These are phyloP conservation scores for Geotrichum bryndzae DNA, from an alignment of 1,139 yeast genomes.

Conservation along the genomic window DNA sequence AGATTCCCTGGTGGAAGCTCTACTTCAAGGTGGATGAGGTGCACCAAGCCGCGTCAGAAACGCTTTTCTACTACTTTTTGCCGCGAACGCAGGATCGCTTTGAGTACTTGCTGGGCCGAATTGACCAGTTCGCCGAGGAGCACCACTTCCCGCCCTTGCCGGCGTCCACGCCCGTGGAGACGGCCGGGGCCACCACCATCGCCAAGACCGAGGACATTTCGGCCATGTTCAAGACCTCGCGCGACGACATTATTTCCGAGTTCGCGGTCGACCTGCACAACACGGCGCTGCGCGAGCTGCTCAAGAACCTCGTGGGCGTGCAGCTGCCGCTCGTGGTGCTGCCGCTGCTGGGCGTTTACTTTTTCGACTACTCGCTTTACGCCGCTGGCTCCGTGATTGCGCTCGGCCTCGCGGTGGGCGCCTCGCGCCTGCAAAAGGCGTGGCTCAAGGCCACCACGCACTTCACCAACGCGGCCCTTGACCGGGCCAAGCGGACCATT, in stretches of 20 bases:
- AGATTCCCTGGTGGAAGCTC: conserved; percentile 38
- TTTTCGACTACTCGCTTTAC: conserved; percentile 32
- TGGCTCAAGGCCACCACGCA: conserved; percentile 32
- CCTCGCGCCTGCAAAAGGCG: conserved; percentile 32
- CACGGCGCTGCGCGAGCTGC: conserved; percentile 16
- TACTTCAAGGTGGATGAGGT: conserved; percentile 37
- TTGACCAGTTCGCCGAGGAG: conserved; percentile 30
- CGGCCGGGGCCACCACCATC: not conserved
- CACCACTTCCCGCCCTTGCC: conserved; percentile 20
- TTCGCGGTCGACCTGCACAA: conserved; percentile 18
- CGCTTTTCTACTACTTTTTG: conserved; percentile 24
- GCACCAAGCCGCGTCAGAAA: conserved; percentile 24
- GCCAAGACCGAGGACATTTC: conserved; percentile 3
- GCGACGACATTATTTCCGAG: conserved; percentile 12
- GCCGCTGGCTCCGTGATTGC: conserved; percentile 37
- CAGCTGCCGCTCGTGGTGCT: conserved; percentile 35
- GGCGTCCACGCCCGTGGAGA: not conserved
- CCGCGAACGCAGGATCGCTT: conserved; percentile 30
- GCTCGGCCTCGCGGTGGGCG: conserved; percentile 37
- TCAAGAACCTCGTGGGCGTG: conserved; percentile 20
- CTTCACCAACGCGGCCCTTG: conserved; percentile 27
- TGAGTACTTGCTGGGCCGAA: conserved; percentile 34
- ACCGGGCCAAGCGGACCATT: conserved; percentile 28
- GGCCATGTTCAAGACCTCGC: conserved; percentile 11
- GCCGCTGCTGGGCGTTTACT: conserved; percentile 33